Conservation (phyloP, 768 basidiomycete genomes). For the Leccinellum luteum region DNA sequence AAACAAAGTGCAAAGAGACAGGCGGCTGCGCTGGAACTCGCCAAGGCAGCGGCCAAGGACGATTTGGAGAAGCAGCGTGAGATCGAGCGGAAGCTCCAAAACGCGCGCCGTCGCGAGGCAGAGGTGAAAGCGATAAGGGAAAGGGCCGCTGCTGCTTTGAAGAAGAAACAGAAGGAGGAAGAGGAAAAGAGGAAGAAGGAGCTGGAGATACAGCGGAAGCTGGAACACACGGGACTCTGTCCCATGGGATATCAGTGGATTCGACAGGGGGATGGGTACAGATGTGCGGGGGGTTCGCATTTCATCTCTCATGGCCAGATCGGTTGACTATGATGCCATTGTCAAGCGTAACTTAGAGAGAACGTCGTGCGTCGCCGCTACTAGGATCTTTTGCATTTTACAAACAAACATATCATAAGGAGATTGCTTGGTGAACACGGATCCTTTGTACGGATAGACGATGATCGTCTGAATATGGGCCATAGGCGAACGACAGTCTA, state of each 20-base stretch:
- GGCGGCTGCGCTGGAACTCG: conserved; percentile 14
- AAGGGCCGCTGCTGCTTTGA: not conserved
- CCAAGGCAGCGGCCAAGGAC: conserved; percentile 19
- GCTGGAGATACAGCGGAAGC: conserved; percentile 39
- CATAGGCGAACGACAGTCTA: too few species aligned
- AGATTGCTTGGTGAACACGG: too few species aligned
- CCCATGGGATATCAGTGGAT: conserved; percentile 45
- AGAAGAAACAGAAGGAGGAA: not conserved
- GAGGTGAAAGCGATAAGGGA: not conserved
- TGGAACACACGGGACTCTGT: conserved; percentile 51
- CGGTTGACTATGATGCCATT: not conserved
- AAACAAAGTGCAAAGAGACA: conserved; percentile 11
- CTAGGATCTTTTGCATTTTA: too few species aligned
- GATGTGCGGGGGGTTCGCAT: conserved; percentile 47
- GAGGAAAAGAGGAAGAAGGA: conserved; percentile 22
- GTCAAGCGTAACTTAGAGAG: too few species aligned
- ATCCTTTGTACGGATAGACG: too few species aligned
- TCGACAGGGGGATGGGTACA: conserved; percentile 39
- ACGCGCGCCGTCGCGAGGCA: conserved; percentile 29
- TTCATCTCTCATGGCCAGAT: conserved; percentile 27
- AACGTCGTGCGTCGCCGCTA: too few species aligned
- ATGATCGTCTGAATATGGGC: too few species aligned
- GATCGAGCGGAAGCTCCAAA: conserved; percentile 27
- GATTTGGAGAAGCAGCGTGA: conserved; percentile 20
- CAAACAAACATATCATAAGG: too few species aligned